These are phyloP conservation scores for Amylocystis lapponica DNA, from an alignment of 768 basidiomycete genomes.

Conservation along the genomic window DNA sequence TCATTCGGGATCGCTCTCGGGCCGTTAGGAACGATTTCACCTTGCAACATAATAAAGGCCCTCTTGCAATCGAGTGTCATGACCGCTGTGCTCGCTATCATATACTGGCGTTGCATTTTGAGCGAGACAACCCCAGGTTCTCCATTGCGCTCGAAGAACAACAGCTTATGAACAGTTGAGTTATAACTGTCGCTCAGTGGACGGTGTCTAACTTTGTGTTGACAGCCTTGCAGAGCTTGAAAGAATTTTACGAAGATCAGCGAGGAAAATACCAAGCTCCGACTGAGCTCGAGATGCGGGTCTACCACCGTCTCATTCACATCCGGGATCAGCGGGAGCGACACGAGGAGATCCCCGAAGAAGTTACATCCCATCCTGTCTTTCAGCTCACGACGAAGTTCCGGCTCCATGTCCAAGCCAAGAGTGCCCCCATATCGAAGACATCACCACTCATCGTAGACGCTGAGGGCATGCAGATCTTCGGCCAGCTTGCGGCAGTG, in stretches of 20 bases:
- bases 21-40: slow-evolving; percentile 91
- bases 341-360: slow-evolving; percentile 62
- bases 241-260: slow-evolving; percentile 90
- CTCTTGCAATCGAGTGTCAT: slow-evolving; percentile 80
- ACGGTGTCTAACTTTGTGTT: not conserved
- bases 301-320: slow-evolving; percentile 90
- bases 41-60: slow-evolving; percentile 79
- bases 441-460: slow-evolving; percentile 61
- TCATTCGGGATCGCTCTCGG: slow-evolving; percentile 90
- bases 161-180: slow-evolving; percentile 82
- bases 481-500: slow-evolving; percentile 52
- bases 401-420: slow-evolving; percentile 72
- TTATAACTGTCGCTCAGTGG: slow-evolving; percentile 4
- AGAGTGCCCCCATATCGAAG: slow-evolving; percentile 71
- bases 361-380: slow-evolving; percentile 65
- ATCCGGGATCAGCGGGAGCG: slow-evolving; percentile 80
- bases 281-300: slow-evolving; percentile 91
- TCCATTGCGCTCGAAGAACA: slow-evolving; percentile 75
- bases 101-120: slow-evolving; percentile 70
- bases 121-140: slow-evolving; percentile 53
- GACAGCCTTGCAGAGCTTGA: slow-evolving; percentile 86
- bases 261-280: slow-evolving; percentile 58
- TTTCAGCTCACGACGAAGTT: slow-evolving; percentile 81
- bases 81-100: slow-evolving; percentile 94
- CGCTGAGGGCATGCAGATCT: slow-evolving; percentile 60